Base-by-base conservation (phyloP, 306 rosid genomes). In the Purshia tridentata region DNA sequence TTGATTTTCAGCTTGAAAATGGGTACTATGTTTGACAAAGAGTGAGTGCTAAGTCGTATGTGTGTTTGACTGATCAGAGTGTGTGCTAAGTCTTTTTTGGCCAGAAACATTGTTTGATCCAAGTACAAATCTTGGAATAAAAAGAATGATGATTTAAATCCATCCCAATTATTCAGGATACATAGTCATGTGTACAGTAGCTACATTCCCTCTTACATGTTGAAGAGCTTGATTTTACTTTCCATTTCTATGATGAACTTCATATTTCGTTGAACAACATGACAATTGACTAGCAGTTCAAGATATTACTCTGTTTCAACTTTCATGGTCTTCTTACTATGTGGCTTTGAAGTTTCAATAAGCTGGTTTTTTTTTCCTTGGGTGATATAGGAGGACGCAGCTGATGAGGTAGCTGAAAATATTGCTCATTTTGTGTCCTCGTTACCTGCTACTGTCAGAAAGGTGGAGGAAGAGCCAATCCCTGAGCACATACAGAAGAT, bases 401-500 rank as follows among this genome's bases (percentile, higher is more conserved):
- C 91, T 0, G 88, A 58, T 47, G 90, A 86, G 69, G 37, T 94
- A 73, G 89, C 87, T 74, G 92, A 87, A 50, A 83, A 83, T 52
- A 84, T 94, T 78, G 84, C 85, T 65, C 83, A 72, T 61, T 94
- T 94, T 57, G 91, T 94, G 35, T 78, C 83, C 42, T 89, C 96
- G 0, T 78, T 94, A 75, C 98, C 98, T 8, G 81, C 87, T 67
- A 57, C 98, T 45, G 81, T 77, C 67, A 86, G 89, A 68, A 85
- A 86, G 80, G 84, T 80, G 20, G 89, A 78, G 53, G 82, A 89
- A 71, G 95, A 91, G 78, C 14, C 84, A 23, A 81, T 87, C 49
- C 97, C 92, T 2, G 91, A 89, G 50, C 96, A 86, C 77, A 77
- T 88, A 55, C 90, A 89, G 76, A 84, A 84, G 87, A 72, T 57